A percentile compares a stretch with the other conserved stretches of the same genome.
Evolutionary conservation across 768 basidiomycete species (phyloP).

Genomic region (Phanerochaete carnosa): DNA sequence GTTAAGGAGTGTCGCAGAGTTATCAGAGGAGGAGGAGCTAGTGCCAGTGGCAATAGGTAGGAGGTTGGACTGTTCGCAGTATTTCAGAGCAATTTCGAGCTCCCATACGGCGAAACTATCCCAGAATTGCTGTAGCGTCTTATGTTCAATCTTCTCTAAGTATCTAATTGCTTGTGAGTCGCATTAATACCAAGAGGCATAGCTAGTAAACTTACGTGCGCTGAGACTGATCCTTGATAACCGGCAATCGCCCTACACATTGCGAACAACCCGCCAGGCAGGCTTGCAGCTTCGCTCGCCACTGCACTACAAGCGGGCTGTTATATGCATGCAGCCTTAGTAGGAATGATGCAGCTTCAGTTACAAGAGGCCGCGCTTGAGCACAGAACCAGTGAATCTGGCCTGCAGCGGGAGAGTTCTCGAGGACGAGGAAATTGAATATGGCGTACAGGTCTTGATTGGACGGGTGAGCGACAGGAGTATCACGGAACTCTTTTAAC

Average conservation of each 20-base stretch:
- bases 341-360: slow-evolving; percentile 75
- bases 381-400: slow-evolving; percentile 80
- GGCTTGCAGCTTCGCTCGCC: slow-evolving; percentile 53
- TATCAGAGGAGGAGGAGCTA: not conserved
- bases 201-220: slow-evolving; percentile 56
- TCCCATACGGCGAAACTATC: slow-evolving; percentile 67
- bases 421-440: slow-evolving; percentile 51
- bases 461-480: slow-evolving; percentile 43
- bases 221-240: slow-evolving; percentile 60
- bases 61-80: slow-evolving; percentile 35
- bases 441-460: slow-evolving; percentile 43
- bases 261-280: slow-evolving; percentile 63
- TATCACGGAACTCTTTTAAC: slow-evolving; percentile 55
- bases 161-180: slow-evolving; percentile 44
- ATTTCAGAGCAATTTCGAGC: slow-evolving; percentile 45
- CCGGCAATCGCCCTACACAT: slow-evolving; percentile 68
- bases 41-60: slow-evolving; percentile 7
- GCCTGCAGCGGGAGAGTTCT: slow-evolving; percentile 24
- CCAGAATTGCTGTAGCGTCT: slow-evolving; percentile 56
- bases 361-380: slow-evolving; percentile 49
- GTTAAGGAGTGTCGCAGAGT: slow-evolving; percentile 31
- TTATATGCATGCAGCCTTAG: slow-evolving; percentile 80
- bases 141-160: slow-evolving; percentile 60
- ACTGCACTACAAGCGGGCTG: slow-evolving; percentile 49
- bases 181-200: not conserved